These are phyloP conservation scores for Kingdonia uniflora DNA, from an alignment of 164 flowering plant species.

Conservation along the genomic window DNA sequence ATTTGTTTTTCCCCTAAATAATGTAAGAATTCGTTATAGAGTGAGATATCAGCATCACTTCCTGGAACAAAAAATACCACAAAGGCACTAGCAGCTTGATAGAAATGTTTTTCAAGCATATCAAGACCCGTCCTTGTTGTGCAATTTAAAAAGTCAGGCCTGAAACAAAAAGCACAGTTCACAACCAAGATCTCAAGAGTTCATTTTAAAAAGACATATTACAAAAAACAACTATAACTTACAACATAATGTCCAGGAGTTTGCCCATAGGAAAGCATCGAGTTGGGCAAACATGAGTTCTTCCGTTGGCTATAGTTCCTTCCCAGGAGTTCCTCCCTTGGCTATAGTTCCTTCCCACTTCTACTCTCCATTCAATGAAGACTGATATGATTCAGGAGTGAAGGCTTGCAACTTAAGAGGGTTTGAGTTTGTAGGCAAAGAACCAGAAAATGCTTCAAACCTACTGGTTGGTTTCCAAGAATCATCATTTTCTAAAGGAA, in stretches of 20 bases:
- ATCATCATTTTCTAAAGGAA: constrained; percentile 31
- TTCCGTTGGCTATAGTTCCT: too few relatives aligned
- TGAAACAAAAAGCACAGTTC: too few relatives aligned
- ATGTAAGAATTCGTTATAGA: too few relatives aligned
- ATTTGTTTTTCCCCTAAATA: too few relatives aligned
- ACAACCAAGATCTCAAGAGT: too few relatives aligned
- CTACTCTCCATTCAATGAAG: constrained; percentile 60
- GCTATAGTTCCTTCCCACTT: constrained; percentile 97
- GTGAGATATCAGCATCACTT: too few relatives aligned
- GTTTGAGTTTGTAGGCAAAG: constrained; percentile 29
- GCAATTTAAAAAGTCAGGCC: too few relatives aligned
- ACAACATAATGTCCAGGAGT: constrained; percentile 58
- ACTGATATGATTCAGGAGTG: constrained; percentile 34
- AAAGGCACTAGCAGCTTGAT: constrained; percentile 62
- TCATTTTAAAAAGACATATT: too few relatives aligned
- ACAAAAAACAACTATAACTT: constrained; percentile 27
- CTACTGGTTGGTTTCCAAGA: constrained; percentile 29
- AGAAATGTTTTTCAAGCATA: constrained; percentile 91
- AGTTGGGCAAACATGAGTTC: constrained; percentile 93
- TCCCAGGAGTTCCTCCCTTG: constrained; percentile 86
- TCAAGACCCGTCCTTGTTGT: constrained; percentile 83
- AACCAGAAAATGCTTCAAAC: constrained; percentile 28
- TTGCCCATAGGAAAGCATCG: constrained; percentile 96
- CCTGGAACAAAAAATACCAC: too few relatives aligned
- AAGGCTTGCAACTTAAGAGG: constrained; percentile 29